Evolutionary conservation across 1,139 yeast genomes (phyloP).

Genomic region (Protomyces inouyei): DNA sequence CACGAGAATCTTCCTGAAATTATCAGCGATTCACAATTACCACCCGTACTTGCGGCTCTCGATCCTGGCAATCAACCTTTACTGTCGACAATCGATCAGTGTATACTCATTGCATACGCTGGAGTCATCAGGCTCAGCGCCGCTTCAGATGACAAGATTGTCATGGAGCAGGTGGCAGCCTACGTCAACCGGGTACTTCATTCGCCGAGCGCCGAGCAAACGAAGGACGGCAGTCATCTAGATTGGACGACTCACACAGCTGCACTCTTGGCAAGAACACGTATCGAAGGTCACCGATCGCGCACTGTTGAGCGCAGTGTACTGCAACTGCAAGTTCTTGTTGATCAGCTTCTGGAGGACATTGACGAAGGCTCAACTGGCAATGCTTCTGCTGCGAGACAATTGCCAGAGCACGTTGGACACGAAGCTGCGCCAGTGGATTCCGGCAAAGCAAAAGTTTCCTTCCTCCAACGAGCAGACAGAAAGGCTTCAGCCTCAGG

Average conservation of each 20-base stretch:
- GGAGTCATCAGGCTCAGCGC: constrained; percentile 57
- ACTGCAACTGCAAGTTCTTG: constrained; percentile 84
- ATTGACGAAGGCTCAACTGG: constrained; percentile 38
- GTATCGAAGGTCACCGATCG: constrained; percentile 72
- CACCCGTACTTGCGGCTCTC: constrained; percentile 47
- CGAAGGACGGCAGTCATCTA: not conserved
- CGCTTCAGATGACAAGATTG: constrained; percentile 41
- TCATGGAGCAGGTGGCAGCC: constrained; percentile 77
- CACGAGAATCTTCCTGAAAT: constrained; percentile 1
- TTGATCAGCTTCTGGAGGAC: constrained; percentile 78
- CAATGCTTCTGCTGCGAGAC: constrained; percentile 40
- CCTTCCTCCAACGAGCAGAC: constrained; percentile 19
- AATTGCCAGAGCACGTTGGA: constrained; percentile 48
- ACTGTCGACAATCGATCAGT: constrained; percentile 62
- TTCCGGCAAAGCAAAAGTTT: not conserved
- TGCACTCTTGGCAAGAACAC: constrained; percentile 85
- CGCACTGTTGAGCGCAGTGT: constrained; percentile 92
- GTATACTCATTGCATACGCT: constrained; percentile 66
- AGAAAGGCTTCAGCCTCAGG: constrained; percentile 37
- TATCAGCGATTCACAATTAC: constrained; percentile 49
- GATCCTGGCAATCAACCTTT: constrained; percentile 83
- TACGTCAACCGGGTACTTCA: constrained; percentile 66
- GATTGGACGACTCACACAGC: constrained; percentile 80
- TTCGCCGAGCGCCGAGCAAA: constrained; percentile 1
- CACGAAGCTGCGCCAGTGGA: constrained; percentile 38